Evolutionary conservation across 2,329 filamentous ascomycete genomes (phyloP).

Genomic region (Acrodontium crateriforme): DNA sequence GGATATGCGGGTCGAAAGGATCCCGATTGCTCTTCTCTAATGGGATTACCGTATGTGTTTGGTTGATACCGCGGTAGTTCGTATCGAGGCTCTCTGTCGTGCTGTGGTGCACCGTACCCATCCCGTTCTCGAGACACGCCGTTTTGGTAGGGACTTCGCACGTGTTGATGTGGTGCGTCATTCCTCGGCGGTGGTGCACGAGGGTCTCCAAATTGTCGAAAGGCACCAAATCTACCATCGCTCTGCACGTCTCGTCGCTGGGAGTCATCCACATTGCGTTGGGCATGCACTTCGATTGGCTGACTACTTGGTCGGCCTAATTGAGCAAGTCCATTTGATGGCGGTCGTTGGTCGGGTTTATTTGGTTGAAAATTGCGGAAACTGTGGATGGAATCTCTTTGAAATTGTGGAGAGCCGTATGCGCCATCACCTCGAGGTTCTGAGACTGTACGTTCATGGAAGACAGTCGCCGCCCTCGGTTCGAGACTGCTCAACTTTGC

Average conservation of each 20-base stretch:
- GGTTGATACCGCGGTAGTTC: slow-evolving; percentile 11
- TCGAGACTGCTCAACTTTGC: slow-evolving; percentile 13
- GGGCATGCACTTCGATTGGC: slow-evolving; percentile 13
- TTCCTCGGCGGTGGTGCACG: slow-evolving; percentile 5
- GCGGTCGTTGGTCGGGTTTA: slow-evolving; percentile 10
- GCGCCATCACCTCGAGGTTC: slow-evolving; percentile 17
- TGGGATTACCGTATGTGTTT: slow-evolving; percentile 13
- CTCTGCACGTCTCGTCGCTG: slow-evolving; percentile 11
- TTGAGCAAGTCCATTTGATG: slow-evolving; percentile 10
- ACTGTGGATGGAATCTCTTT: slow-evolving; percentile 17
- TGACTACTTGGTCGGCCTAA: slow-evolving; percentile 22
- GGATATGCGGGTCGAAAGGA: slow-evolving; percentile 17
- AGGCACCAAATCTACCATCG: slow-evolving; percentile 10
- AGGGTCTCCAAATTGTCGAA: slow-evolving; percentile 15
- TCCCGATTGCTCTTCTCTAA: slow-evolving; percentile 19
- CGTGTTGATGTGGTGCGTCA: slow-evolving; percentile 11
- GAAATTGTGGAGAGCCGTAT: slow-evolving; percentile 20
- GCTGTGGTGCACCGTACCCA: slow-evolving; percentile 12
- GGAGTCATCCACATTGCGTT: slow-evolving; percentile 12
- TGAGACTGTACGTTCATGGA: slow-evolving; percentile 11
- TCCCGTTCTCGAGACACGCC: too few relatives aligned
- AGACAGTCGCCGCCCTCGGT: slow-evolving; percentile 10
- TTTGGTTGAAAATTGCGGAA: slow-evolving; percentile 18
- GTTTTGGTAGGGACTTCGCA: slow-evolving; percentile 12
- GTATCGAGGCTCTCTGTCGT: slow-evolving; percentile 12